Base-by-base conservation (phyloP, 2,329 filamentous ascomycete species). In the Arachnopeziza araneosa region DNA sequence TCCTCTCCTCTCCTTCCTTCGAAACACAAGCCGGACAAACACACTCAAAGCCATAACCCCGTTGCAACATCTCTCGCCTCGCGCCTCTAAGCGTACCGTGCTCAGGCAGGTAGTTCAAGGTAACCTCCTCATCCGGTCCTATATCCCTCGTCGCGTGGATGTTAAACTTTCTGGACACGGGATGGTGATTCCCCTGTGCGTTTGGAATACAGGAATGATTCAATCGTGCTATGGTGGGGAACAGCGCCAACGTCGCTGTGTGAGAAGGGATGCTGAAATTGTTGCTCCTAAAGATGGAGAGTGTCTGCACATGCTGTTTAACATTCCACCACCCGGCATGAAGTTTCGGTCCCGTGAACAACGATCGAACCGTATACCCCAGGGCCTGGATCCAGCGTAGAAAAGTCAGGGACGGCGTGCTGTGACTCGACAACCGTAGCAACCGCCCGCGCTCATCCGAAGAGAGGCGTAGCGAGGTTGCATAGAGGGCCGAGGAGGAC, bases 181-280 rank as follows among this genome's bases (percentile, higher is more conserved):
- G 32, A 52, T 67, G 55, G 51, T 64, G 68, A 60, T 68, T 70
- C 48, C 64, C 67, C 57, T 70, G 68, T 22, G 67, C 60, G 51
- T 69, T 69, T 21, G 67, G 68, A 12, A 68, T 53, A 52, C 68
- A 70, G 2, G 63, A 64, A 57, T 69, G 68, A 53, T 70, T 70
- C 24, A 70, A 61, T 23, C 68, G 59, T 4, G 66, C 64, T 23
- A 67, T 68, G 6, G 50, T 54, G 1, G 59, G 60, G 52, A 70
- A 69, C 2, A 70, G 30, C 21, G 66, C 66, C 36, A 44, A 19
- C 2, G 36, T 4, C 30, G 58, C 60, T 12, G 61, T 57, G 52
- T 59, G 52, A 49, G 9, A 52, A 24, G 5, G 22, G 9, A 70
- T 50, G 24, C 62, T 60, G 53, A 70, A 70, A 10, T 64, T 55